Evolutionary conservation across 2,329 filamentous ascomycete genomes (phyloP).

Genomic region (Blastomyces gilchristii): DNA sequence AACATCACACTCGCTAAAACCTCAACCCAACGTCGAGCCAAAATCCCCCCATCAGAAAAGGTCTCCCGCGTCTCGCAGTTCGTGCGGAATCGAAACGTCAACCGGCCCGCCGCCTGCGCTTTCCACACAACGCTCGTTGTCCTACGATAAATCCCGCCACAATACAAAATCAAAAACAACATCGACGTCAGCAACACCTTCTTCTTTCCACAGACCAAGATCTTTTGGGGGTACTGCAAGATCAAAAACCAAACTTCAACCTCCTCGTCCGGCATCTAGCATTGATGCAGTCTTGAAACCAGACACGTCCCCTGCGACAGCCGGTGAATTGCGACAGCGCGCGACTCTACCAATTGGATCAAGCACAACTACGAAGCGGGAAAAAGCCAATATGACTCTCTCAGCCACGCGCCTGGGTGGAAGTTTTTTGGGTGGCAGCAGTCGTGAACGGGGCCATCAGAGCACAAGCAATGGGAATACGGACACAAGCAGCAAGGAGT

Average conservation of each 20-base stretch:
- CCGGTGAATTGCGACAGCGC: conserved; percentile 19
- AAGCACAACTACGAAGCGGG: background rate
- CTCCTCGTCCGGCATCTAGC: conserved; percentile 10
- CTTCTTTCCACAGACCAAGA: conserved; percentile 10
- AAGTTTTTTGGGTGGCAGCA: conserved; percentile 18
- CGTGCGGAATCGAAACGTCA: conserved; percentile 42
- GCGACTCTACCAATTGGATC: conserved; percentile 5
- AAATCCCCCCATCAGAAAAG: conserved; percentile 22
- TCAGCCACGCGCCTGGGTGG: conserved; percentile 16
- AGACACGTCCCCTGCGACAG: conserved; percentile 22
- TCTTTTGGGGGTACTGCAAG: conserved; percentile 11
- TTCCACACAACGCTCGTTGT: conserved; percentile 36
- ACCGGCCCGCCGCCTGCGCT: conserved; percentile 43
- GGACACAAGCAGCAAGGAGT: conserved; percentile 21
- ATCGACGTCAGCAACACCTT: conserved; percentile 1
- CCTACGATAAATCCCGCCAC: conserved; percentile 27
- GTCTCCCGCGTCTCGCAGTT: conserved; percentile 40
- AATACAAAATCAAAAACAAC: background rate
- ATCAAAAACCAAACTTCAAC: conserved; percentile 13
- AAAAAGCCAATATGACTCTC: conserved; percentile 4
- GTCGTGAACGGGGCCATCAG: conserved; percentile 2
- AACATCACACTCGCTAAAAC: conserved; percentile 15
- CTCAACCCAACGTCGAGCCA: conserved; percentile 16
- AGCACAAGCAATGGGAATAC: background rate
- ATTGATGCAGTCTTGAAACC: conserved; percentile 21